Base-by-base conservation (phyloP, 225 moss, liverwort and hornwort species). In the Ulota crispa region DNA sequence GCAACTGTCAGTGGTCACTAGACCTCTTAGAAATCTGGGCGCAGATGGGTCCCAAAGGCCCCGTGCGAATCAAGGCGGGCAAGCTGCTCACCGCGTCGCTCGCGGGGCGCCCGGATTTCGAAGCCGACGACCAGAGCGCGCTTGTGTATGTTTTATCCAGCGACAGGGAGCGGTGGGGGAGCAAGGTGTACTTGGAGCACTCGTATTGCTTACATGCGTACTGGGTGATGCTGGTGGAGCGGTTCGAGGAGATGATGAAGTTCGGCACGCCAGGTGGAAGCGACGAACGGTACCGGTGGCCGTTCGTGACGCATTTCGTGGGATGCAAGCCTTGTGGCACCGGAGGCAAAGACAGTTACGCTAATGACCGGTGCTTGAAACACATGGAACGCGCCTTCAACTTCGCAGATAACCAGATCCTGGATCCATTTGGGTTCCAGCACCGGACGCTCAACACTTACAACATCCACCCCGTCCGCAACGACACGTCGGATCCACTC, bases 271-370 rank as follows among this genome's bases (percentile, higher is more conserved):
- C 83, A 0, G 88, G 88, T 5, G 82, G 85, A 7, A 83, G 88
- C 8, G 86, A 83, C 59, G 86, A 85, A 26, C 80, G 81, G 41
- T 82, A 81, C 66, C 79, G 86, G 32, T 88, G 86, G 86, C 91
- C 91, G 11, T 91, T 91, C 19, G 88, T 91, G 45, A 91, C 91
- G 16, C 91, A 91, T 71, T 91, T 91, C 54, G 91, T 91, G 34
- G 91, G 91, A 0, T 91, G 91, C 86, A 91, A 91, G 72, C 91
- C 91, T 2, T 91, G 91, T 56, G 76, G 83, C 7, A 75, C 66
- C 13, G 64, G 54, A 0, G 82, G 76, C 1, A 85, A 74, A 28
- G 85, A 86, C 32, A 86, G 88, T 50, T 91, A 91, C 24, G 86
- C 91, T 5, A 80, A 47, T 0, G 88, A 88, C 3, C 84, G 84